Evolutionary conservation across 2,329 filamentous ascomycete species (phyloP).

Genomic region (Calonectria henricotiae): DNA sequence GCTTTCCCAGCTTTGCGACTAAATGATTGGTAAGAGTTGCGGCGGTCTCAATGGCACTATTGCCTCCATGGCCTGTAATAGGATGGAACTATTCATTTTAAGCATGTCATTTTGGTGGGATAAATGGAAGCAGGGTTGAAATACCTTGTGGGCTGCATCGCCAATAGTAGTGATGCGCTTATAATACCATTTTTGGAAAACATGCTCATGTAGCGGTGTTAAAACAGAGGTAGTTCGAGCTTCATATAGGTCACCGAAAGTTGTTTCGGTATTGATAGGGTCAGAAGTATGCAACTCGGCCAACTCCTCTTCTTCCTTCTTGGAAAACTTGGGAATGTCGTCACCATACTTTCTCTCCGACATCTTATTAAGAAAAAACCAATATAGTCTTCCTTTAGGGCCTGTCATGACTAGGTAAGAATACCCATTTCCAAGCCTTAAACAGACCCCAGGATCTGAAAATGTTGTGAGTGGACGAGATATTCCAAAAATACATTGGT

Average conservation of each 20-base stretch:
- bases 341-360: not conserved
- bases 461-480: not conserved
- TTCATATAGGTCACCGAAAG: not conserved
- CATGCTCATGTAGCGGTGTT: not conserved
- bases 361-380: conserved; percentile 10
- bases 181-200: conserved; percentile 12
- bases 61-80: conserved; percentile 19
- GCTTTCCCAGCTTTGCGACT: not conserved
- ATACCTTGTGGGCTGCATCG: conserved; percentile 1
- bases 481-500: conserved; percentile 18
- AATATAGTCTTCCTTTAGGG: not conserved
- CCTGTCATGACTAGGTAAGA: conserved; percentile 5
- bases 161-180: conserved; percentile 6
- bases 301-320: conserved; percentile 11
- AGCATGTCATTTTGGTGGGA: not conserved
- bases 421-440: not conserved
- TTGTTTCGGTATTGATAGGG: not conserved
- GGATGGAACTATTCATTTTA: not conserved
- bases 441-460: not conserved
- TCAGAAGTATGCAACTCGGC: not conserved
- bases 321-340: conserved; percentile 4
- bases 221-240: conserved; percentile 7
- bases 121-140: too few relatives aligned
- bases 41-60: conserved; percentile 17
- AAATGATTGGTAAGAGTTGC: conserved; percentile 9